Evolutionary conservation across 306 rosid species (phyloP).

Genomic region (Rosa chinensis): DNA sequence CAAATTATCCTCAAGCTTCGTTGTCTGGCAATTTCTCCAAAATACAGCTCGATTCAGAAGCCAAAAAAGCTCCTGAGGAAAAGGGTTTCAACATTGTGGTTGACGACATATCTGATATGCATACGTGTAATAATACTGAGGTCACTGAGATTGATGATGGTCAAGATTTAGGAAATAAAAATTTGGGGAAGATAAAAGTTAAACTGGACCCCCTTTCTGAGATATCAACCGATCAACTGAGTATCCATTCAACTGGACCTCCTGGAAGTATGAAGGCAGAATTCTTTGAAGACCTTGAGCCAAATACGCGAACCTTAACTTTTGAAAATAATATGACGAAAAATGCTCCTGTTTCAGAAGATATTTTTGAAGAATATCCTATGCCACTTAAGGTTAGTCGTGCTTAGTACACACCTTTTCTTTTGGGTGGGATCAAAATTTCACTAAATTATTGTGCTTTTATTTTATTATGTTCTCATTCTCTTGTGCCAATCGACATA

Average conservation of each 20-base stretch:
- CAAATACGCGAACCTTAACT: slow-evolving; percentile 25
- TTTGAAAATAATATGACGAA: slow-evolving; percentile 26
- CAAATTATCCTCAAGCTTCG: slow-evolving; percentile 22
- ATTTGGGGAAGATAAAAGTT: slow-evolving; percentile 34
- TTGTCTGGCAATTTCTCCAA: slow-evolving; percentile 22
- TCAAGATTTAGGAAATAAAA: slow-evolving; percentile 29
- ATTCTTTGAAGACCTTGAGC: slow-evolving; percentile 38
- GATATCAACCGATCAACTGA: slow-evolving; percentile 25
- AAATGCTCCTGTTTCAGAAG: slow-evolving; percentile 36
- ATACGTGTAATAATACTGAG: slow-evolving; percentile 21
- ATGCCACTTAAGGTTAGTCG: slow-evolving; percentile 56
- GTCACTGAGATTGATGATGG: slow-evolving; percentile 24
- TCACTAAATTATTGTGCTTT: neutral
- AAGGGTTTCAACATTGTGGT: slow-evolving; percentile 24
- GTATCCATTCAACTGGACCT: slow-evolving; percentile 29
- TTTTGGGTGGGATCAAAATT: neutral
- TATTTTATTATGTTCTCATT: neutral
- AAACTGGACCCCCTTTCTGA: slow-evolving; percentile 34
- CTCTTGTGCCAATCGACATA: neutral
- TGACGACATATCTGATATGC: slow-evolving; percentile 23
- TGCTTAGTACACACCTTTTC: slow-evolving; percentile 16
- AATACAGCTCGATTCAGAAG: slow-evolving; percentile 29
- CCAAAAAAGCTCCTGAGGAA: slow-evolving; percentile 30
- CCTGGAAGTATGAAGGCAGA: slow-evolving; percentile 32
- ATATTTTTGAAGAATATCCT: slow-evolving; percentile 34